Evolutionary conservation across 352 stramenopile genomes (phyloP).

Genomic region (Phytophthora syringae): DNA sequence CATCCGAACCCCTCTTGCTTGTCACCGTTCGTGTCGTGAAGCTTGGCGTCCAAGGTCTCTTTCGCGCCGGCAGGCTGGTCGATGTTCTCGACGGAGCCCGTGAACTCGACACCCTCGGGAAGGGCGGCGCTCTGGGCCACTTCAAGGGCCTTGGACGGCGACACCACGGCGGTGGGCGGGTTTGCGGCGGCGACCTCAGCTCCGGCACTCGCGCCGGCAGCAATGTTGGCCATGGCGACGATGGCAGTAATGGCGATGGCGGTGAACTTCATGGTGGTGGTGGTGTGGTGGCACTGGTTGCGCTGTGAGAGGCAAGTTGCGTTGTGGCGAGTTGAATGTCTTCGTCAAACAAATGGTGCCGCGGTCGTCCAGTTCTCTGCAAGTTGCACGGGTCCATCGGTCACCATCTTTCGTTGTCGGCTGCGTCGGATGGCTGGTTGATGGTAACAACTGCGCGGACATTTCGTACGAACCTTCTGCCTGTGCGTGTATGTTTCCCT

Average conservation of each 20-base stretch:
- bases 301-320: too few species aligned
- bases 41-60: slow-evolving; percentile 4
- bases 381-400: too few species aligned
- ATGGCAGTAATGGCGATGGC: not conserved
- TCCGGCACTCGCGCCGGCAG: too few species aligned
- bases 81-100: slow-evolving; percentile 17
- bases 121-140: slow-evolving; percentile 8
- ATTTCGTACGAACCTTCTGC: too few species aligned
- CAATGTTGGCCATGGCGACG: not conserved
- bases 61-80: slow-evolving; percentile 9
- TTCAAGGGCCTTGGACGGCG: slow-evolving; percentile 15
- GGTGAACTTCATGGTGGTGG: slow-evolving; percentile 9
- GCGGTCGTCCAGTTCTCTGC: too few species aligned
- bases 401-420: too few species aligned
- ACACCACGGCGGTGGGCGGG: slow-evolving; percentile 1
- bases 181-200: slow-evolving; percentile 1
- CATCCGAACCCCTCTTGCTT: not conserved
- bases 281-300: too few species aligned
- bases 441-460: too few species aligned
- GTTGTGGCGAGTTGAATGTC: slow-evolving; percentile 7
- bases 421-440: too few species aligned
- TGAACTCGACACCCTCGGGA: slow-evolving; percentile 17
- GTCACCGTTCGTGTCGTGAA: not conserved
- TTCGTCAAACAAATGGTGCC: too few species aligned
- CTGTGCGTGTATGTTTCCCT: too few species aligned